These are phyloP conservation scores for Phellopilus nigrolimitatus DNA, from an alignment of 1,284 basidiomycete species.

Conservation along the genomic window DNA sequence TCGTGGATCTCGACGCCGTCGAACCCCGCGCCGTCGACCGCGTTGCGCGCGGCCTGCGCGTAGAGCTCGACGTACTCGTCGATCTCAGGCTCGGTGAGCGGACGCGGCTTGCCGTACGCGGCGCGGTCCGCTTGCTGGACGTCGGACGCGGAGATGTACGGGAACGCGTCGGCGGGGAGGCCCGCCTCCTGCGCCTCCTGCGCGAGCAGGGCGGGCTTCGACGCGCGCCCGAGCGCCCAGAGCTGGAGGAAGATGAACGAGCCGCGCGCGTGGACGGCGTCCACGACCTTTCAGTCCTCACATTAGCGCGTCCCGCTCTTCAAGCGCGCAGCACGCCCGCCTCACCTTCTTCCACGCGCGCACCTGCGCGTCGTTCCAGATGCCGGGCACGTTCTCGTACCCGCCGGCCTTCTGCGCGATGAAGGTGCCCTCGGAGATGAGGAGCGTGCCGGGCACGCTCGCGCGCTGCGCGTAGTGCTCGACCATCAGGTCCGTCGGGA, in stretches of 20 bases:
- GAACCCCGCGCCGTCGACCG: conserved; percentile 29
- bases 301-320: not conserved
- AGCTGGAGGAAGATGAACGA: conserved; percentile 45
- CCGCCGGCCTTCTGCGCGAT: conserved; percentile 24
- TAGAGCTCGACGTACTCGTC: conserved; percentile 28
- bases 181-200: conserved; percentile 19
- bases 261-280: conserved; percentile 40
- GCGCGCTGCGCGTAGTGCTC: conserved; percentile 32
- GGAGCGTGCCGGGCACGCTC: conserved; percentile 25
- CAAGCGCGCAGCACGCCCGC: not conserved
- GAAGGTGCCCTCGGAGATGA: conserved; percentile 32
- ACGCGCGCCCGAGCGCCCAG: conserved; percentile 45
- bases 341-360: conserved; percentile 29
- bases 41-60: conserved; percentile 28
- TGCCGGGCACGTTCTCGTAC: conserved; percentile 24
- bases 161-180: conserved; percentile 23
- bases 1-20: conserved; percentile 29
- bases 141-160: conserved; percentile 37
- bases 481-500: conserved; percentile 21
- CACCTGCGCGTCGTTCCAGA: conserved; percentile 28
- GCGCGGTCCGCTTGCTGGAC: conserved; percentile 31
- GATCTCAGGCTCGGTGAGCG: conserved; percentile 38
- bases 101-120: conserved; percentile 22
- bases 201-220: conserved; percentile 29
- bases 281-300: conserved; percentile 24